These are phyloP conservation scores for Barnettozyma populi DNA, from an alignment of 805 yeast species.

Conservation along the genomic window DNA sequence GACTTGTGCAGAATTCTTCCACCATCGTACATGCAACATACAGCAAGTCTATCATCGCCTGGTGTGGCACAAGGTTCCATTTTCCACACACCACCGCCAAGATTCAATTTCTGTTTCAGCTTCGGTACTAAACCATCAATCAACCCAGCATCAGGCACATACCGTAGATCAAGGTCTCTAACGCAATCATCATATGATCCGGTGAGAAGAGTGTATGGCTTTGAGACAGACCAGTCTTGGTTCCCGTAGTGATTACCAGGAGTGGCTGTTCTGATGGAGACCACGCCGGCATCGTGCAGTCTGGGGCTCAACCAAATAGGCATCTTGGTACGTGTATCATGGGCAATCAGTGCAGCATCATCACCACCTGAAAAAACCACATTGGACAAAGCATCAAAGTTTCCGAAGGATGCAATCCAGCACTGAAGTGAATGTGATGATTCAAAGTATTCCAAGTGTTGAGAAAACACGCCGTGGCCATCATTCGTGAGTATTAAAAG, in stretches of 20 bases:
- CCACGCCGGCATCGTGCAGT: slow-evolving; percentile 88
- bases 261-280: slow-evolving; percentile 61
- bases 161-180: slow-evolving; percentile 63
- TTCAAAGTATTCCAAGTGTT: slow-evolving; percentile 13
- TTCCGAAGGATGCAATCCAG: slow-evolving; percentile 81
- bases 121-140: slow-evolving; percentile 49
- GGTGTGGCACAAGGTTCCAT: slow-evolving; percentile 54
- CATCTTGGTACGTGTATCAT: slow-evolving; percentile 46
- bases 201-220: slow-evolving; percentile 59
- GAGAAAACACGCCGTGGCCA: slow-evolving; percentile 17
- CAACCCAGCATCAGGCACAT: slow-evolving; percentile 36
- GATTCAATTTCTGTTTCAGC: slow-evolving; percentile 36
- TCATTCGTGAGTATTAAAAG: slow-evolving; percentile 24
- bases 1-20: slow-evolving; percentile 57
- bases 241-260: slow-evolving; percentile 30
- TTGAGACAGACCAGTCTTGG: slow-evolving; percentile 37
- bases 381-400: slow-evolving; percentile 42
- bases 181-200: slow-evolving; percentile 90
- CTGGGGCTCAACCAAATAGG: slow-evolving; percentile 37
- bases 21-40: slow-evolving; percentile 96
- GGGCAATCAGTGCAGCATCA: slow-evolving; percentile 70
- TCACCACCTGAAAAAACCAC: slow-evolving; percentile 88
- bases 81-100: slow-evolving; percentile 97
- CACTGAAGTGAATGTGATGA: slow-evolving; percentile 68
- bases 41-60: slow-evolving; percentile 46